Conservation (phyloP, 805 yeast genomes). For the Metschnikowia continentalis region DNA sequence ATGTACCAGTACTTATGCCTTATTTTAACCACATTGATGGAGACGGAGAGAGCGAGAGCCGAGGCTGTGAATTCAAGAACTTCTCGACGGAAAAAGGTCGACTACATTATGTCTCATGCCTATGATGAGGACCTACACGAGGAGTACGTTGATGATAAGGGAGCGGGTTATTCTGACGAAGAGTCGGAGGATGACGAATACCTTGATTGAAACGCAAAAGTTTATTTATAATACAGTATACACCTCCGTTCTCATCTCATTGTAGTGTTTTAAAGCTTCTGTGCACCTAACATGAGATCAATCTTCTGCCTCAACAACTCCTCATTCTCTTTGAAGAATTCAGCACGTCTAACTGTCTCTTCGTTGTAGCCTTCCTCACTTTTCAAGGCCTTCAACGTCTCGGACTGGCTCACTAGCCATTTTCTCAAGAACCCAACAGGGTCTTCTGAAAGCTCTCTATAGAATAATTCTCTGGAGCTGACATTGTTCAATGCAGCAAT, state of each 20-base stretch:
- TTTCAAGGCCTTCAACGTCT: slow-evolving; percentile 77
- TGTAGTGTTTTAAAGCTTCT: slow-evolving; percentile 11
- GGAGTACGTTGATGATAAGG: slow-evolving; percentile 8
- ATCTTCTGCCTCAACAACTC: slow-evolving; percentile 69
- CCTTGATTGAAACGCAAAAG: slow-evolving; percentile 4
- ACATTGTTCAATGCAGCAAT: slow-evolving; percentile 52
- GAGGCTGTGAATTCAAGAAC: slow-evolving; percentile 7
- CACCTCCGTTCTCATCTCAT: not conserved
- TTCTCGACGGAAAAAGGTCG: slow-evolving; percentile 15
- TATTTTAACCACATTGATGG: slow-evolving; percentile 25
- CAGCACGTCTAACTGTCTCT: slow-evolving; percentile 80
- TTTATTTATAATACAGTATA: slow-evolving; percentile 3
- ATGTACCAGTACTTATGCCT: slow-evolving; percentile 28
- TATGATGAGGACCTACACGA: slow-evolving; percentile 10
- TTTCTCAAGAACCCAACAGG: slow-evolving; percentile 72
- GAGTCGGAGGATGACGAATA: slow-evolving; percentile 12
- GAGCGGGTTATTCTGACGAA: slow-evolving; percentile 11
- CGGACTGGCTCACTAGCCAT: slow-evolving; percentile 77
- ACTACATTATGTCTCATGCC: slow-evolving; percentile 7
- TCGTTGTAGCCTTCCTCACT: slow-evolving; percentile 90
- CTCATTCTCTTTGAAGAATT: slow-evolving; percentile 70
- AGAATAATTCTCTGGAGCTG: slow-evolving; percentile 71
- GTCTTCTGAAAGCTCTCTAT: slow-evolving; percentile 63
- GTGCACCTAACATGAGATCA: slow-evolving; percentile 62
- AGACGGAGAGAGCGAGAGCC: slow-evolving; percentile 10